Conservation (phyloP, 495 filamentous ascomycete genomes). For the Diplogelasinospora grovesii region DNA sequence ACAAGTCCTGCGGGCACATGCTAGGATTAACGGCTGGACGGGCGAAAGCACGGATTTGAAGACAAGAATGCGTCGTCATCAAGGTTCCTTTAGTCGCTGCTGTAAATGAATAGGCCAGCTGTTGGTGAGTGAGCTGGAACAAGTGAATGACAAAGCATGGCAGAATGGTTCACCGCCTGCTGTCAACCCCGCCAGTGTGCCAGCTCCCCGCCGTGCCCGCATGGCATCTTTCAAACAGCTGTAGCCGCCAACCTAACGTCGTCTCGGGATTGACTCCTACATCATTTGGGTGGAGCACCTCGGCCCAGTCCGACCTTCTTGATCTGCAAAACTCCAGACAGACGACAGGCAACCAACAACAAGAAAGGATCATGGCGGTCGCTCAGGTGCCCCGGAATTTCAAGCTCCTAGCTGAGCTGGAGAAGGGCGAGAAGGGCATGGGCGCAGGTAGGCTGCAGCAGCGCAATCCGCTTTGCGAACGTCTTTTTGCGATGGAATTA, state of each 20-base stretch:
- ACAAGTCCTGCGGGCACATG: background rate
- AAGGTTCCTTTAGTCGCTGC: background rate
- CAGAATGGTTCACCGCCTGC: slow-evolving; percentile 17
- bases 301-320: no score
- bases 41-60: no score
- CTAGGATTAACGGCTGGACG: no score
- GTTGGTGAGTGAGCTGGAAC: background rate
- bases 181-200: slow-evolving; percentile 10
- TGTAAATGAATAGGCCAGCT: background rate
- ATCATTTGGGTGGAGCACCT: background rate
- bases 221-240: no score
- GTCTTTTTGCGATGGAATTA: slow-evolving; percentile 4
- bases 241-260: background rate
- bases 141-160: slow-evolving; percentile 16
- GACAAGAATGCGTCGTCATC: no score
- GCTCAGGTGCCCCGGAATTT: slow-evolving; percentile 95
- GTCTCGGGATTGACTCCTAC: background rate
- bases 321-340: no score
- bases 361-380: slow-evolving; percentile 44
- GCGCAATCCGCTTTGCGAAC: slow-evolving; percentile 3
- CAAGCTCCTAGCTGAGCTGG: slow-evolving; percentile 89
- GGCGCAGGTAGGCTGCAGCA: slow-evolving; percentile 67
- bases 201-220: slow-evolving; percentile 10
- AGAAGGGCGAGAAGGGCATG: slow-evolving; percentile 96
- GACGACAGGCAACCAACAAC: no score